Base-by-base conservation (phyloP, 2,329 filamentous ascomycete species). In the Diaporthe sp. region DNA sequence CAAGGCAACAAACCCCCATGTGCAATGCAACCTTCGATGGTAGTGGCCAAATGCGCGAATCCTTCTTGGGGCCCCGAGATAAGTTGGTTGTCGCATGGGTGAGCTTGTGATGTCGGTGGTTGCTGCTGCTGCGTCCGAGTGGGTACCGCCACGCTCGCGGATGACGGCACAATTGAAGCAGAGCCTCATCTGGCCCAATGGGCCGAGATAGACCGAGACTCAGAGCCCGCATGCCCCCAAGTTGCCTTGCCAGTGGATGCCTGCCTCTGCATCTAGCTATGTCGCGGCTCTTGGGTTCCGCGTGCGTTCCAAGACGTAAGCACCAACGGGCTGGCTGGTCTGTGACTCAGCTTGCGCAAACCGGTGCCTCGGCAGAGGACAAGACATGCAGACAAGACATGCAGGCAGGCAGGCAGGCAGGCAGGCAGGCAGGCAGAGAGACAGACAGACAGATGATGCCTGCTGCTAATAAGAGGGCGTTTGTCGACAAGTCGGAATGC, bases 91-190 rank as follows among this genome's bases (percentile, higher is more conserved):
- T 22, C 34, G 31, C 20, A n/a, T 25, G 34, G 57, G 22, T 60
- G 22, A 22, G 34, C 31, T n/a, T 37, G 34, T 42, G 10, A 25
- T 34, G 42, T 47, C 61, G 34, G 25, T 31, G 60, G 25, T 34
- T 17, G 61, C 25, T 49, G 61, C 25, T 49, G 42, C 61, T 65
- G 61, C 61, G 61, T 47, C 42, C 34, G 25, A 20, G 61, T 65
- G 61, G 61, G 47, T 28, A 51, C 31, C 44, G 47, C 22, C 63
- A 39, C 47, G 22, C 37, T 39, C 47, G 13, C 63, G 47, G 63
- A 68, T 68, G 63, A 68, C 63, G 63, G 63, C 63, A 68, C 63
- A 10, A 13, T 34, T 4, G 47, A 68, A 20, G 63, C 63, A 68
- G 63, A 68, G 63, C 63, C 63, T 68, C 63, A 68, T 68, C 25